A percentile compares a stretch with the other conserved stretches of the same genome.
These are phyloP conservation scores for Vitis rupestris DNA, from an alignment of 164 flowering plant species.

Conservation along the genomic window DNA sequence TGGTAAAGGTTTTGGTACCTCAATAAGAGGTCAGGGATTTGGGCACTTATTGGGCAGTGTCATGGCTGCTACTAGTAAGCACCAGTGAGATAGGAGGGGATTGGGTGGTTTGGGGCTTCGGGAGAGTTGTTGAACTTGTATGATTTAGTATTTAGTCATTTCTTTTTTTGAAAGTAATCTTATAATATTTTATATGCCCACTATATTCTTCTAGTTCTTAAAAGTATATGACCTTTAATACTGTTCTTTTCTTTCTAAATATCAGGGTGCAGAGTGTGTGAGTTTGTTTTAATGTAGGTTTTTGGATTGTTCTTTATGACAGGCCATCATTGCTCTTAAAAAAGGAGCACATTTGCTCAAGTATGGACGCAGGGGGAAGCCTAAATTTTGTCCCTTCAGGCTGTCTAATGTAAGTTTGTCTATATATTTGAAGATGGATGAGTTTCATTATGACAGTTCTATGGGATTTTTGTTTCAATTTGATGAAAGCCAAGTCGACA, in stretches of 20 bases:
- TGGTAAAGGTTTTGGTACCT: too few species aligned
- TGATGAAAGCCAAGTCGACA: too few species aligned
- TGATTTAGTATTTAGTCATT: neutral
- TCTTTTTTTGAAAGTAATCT: too few species aligned
- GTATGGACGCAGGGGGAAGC: constrained; percentile 87
- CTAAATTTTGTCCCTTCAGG: constrained; percentile 82
- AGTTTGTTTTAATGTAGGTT: constrained; percentile 9
- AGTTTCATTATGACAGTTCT: neutral
- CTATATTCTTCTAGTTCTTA: neutral
- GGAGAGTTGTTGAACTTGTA: too few species aligned
- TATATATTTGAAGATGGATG: neutral
- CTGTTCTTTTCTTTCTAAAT: constrained; percentile 1
- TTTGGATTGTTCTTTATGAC: constrained; percentile 18
- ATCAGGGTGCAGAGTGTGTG: neutral
- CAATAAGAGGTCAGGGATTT: too few species aligned
- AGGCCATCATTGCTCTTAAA: constrained; percentile 87
- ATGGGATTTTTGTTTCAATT: neutral
- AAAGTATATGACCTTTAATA: neutral
- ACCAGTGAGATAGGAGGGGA: too few species aligned
- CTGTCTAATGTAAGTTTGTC: constrained; percentile 64
- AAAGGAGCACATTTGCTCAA: constrained; percentile 80
- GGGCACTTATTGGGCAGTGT: too few species aligned
- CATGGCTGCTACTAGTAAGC: too few species aligned
- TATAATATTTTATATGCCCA: too few species aligned
- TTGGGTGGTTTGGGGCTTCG: too few species aligned